A percentile compares a stretch with the other conserved stretches of the same genome.
phyloP scores from a whole-genome alignment of 345 rosid species.

The Euclidium syriacum region DNA sequence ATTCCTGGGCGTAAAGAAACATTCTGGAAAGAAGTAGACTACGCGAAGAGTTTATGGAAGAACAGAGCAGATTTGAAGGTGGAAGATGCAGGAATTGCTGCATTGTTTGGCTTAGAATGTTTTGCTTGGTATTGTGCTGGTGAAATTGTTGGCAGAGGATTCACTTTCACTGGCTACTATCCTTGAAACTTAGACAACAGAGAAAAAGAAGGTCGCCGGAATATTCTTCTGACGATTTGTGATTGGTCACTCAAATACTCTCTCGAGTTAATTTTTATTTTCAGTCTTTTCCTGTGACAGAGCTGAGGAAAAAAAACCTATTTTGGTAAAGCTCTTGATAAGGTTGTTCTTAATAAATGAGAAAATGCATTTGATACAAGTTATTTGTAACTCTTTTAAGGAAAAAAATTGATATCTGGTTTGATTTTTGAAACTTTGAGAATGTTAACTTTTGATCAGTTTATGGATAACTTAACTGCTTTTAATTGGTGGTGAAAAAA shows the following conservation, averaged over 20 bases:
- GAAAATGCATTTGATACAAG: conserved; percentile 3
- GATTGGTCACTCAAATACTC: neutral
- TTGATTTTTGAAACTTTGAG: neutral
- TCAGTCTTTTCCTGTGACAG: neutral
- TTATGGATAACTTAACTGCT: too few relatives aligned
- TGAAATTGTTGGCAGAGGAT: conserved; percentile 62
- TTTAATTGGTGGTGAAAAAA: too few relatives aligned
- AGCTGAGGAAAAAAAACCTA: neutral
- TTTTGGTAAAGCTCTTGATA: conserved; percentile 16
- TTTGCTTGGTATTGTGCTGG: conserved; percentile 64
- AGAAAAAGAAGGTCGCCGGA: neutral
- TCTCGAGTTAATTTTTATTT: neutral
- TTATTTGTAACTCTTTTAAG: neutral
- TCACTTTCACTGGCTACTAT: conserved; percentile 61
- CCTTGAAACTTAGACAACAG: conserved; percentile 24
- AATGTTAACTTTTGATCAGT: too few relatives aligned
- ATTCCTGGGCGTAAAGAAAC: conserved; percentile 43
- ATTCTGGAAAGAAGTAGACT: conserved; percentile 53
- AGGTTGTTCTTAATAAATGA: too few relatives aligned
- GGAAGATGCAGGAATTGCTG: conserved; percentile 54
- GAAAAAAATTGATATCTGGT: neutral
- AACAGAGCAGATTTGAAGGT: conserved; percentile 47
- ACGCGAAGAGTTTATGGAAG: conserved; percentile 43
- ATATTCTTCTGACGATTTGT: neutral
- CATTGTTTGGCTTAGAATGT: conserved; percentile 61